These are phyloP conservation scores for Sphaerobolus stellatus DNA, from an alignment of 1,284 basidiomycete species.

Conservation along the genomic window DNA sequence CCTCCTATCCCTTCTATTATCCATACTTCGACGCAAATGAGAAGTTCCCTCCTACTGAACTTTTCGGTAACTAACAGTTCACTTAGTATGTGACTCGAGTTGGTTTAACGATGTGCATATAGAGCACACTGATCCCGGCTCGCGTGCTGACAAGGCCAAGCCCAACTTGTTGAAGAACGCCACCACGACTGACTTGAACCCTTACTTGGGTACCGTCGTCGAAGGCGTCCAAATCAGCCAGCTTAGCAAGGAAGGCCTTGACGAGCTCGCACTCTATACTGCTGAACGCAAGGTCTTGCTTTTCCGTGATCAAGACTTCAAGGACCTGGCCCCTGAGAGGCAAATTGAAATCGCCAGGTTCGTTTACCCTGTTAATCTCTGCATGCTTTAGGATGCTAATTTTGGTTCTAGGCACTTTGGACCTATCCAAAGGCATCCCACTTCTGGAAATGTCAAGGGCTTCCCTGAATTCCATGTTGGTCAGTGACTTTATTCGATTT, in stretches of 20 bases:
- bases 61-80: conserved; percentile 33
- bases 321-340: conserved; percentile 48
- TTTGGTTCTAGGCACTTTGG: conserved; percentile 54
- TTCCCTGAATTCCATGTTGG: conserved; percentile 54
- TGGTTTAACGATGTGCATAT: conserved; percentile 5
- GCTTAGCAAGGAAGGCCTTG: conserved; percentile 52
- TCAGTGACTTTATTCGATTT: conserved; percentile 20
- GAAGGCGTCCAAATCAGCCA: conserved; percentile 58
- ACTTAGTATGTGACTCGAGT: neutral
- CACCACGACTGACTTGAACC: conserved; percentile 45
- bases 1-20: conserved; percentile 47
- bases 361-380: too few relatives aligned
- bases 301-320: conserved; percentile 60
- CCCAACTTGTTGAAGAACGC: conserved; percentile 47
- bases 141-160: conserved; percentile 49
- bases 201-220: conserved; percentile 60
- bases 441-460: conserved; percentile 48
- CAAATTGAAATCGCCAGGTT: conserved; percentile 51
- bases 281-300: conserved; percentile 60
- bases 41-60: conserved; percentile 43
- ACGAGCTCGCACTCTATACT: conserved; percentile 60
- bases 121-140: conserved; percentile 42
- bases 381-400: too few relatives aligned
- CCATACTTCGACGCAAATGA: conserved; percentile 44
- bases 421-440: conserved; percentile 59